A percentile compares a stretch with the other conserved stretches of the same genome.
These are phyloP conservation scores for Asterionellopsis glacialis DNA, from an alignment of 108 stramenopile genomes.

Conservation along the genomic window DNA sequence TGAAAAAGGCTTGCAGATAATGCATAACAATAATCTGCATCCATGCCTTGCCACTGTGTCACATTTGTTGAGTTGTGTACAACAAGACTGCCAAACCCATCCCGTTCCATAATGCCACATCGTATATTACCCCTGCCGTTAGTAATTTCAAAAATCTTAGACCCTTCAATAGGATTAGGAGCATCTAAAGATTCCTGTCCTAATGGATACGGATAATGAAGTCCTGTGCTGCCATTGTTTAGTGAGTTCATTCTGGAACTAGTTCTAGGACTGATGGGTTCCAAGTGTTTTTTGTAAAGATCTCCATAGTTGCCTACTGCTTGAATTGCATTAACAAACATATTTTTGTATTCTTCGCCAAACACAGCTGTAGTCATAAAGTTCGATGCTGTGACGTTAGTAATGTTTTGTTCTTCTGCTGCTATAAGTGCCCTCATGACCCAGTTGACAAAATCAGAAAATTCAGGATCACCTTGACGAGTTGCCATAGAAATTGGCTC, in stretches of 20 bases:
- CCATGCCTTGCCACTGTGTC: conserved; percentile 19
- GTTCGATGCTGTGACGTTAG: conserved; percentile 5
- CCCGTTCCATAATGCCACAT: conserved; percentile 11
- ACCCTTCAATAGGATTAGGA: background rate
- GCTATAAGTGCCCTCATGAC: conserved; percentile 29
- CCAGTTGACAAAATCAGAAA: conserved; percentile 41
- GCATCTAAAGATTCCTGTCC: conserved; percentile 2
- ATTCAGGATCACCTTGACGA: conserved; percentile 11
- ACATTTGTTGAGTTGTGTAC: no score
- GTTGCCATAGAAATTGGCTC: conserved; percentile 11
- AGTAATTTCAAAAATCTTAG: conserved; percentile 1
- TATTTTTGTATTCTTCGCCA: conserved; percentile 8
- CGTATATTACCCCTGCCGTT: conserved; percentile 17
- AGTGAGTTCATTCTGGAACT: no score
- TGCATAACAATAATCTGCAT: conserved; percentile 42
- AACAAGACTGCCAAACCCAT: no score
- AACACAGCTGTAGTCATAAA: conserved; percentile 5
- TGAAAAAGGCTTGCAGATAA: conserved; percentile 41
- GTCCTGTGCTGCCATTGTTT: conserved; percentile 30
- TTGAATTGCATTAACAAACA: conserved; percentile 27
- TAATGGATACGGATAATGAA: conserved; percentile 40
- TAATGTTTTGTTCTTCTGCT: conserved; percentile 33
- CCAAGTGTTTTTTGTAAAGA: conserved; percentile 13
- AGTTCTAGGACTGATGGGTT: background rate
- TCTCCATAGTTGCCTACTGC: conserved; percentile 51